A percentile compares a stretch with the other conserved stretches of the same genome.
Conservation (phyloP, 2,329 filamentous ascomycete species). For the Aspergillus fumigatus region DNA sequence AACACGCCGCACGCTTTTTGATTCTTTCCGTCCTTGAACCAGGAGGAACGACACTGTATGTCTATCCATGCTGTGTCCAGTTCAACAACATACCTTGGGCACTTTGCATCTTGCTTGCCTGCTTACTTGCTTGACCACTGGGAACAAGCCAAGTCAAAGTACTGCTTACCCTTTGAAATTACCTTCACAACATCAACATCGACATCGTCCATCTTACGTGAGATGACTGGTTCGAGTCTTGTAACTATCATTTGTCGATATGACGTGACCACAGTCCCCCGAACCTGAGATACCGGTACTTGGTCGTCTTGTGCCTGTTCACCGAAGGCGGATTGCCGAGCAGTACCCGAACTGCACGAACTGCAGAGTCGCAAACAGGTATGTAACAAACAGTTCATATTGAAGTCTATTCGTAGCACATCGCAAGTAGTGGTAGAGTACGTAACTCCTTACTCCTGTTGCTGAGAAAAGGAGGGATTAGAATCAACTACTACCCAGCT, state of each 20-base stretch:
- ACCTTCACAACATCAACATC: not conserved
- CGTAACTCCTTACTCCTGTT: not conserved
- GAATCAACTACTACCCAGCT: no score
- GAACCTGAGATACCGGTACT: not conserved
- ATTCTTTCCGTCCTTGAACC: not conserved
- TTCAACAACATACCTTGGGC: not conserved
- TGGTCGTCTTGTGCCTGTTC: no score
- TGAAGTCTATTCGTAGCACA: not conserved
- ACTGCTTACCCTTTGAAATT: no score
- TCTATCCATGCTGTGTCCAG: not conserved
- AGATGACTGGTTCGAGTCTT: not conserved
- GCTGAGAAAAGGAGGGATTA: no score
- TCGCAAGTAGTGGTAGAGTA: not conserved
- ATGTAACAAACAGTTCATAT: not conserved
- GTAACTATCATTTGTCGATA: not conserved
- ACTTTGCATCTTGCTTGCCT: no score
- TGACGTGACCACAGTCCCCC: not conserved
- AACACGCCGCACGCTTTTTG: not conserved
- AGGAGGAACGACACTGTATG: not conserved
- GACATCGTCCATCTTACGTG: not conserved
- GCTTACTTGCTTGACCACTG: not conserved
- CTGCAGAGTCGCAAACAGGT: not conserved
- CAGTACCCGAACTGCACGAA: not conserved
- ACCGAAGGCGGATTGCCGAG: not conserved
- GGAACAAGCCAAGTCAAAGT: not conserved